Evolutionary conservation across 2,329 filamentous ascomycete species (phyloP), one percentile per base, ranked within the genome.

Genomic region (Rosellinia necatrix): DNA sequence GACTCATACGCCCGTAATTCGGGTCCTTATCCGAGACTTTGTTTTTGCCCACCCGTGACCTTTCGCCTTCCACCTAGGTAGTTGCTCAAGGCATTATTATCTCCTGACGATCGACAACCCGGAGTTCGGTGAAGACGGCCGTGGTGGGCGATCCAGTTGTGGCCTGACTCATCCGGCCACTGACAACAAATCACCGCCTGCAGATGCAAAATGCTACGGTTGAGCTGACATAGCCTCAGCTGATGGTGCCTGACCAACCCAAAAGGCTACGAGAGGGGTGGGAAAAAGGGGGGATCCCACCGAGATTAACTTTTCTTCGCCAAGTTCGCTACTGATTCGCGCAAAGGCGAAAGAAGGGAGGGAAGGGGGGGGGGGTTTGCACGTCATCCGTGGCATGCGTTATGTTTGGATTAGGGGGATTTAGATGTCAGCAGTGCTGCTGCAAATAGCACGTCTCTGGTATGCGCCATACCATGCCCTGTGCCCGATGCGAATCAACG

Each of bases 191-290:
- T 38, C 38, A 24, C 13, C 21, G 29, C 47, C 41, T 49, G 43
- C 50, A 46, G 46, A 41, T 34, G 42, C 19, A 17, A 30, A 35
- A 35, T 56, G 49, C 50, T 48, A 50, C 49, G 15, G 13, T 48
- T 15, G 37, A 49, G 55, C 58, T 61, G 56, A 61, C 58, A 49
- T 50, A 35, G 58, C 51, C 55, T 58, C 55, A 53, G 55, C 55
- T 58, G 55, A 54, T 55, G 50, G 49, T 58, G 44, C 55, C 42
- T 55, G 19, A 51, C 44, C 47, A 44, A 32, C 24, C 22, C 25
- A 35, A 22, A 40, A 13, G 30, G n/a, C 37, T 29, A 37, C 34
- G 13, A 29, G 29, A n/a, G n/a, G n/a, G n/a, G n/a, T n/a, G 37
- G 34, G 25, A 46, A 42, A 40, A 41, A 34, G 8, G n/a, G 12